phyloP scores from a whole-genome alignment of 148 eudicot genomes.

The Vaccinium darrowii region DNA sequence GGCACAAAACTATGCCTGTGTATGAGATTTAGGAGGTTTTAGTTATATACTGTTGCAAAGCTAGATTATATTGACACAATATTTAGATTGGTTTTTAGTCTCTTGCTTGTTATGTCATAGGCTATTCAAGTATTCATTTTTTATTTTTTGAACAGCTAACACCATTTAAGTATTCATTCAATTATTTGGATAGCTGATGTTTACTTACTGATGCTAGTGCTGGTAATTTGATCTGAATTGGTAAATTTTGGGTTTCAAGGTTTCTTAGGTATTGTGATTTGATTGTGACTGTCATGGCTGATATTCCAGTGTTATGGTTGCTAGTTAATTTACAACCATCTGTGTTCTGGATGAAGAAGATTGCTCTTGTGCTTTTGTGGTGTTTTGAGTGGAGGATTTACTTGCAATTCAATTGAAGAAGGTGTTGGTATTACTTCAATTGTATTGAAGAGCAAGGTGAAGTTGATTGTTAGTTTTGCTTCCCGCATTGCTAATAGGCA shows the following conservation, averaged over 20 bases:
- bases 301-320: neutral
- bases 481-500: neutral
- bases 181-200: neutral
- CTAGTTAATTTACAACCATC: too few relatives aligned
- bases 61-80: too few relatives aligned
- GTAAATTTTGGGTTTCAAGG: neutral
- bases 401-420: neutral
- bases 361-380: neutral
- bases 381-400: neutral
- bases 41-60: too few relatives aligned
- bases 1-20: too few relatives aligned
- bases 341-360: neutral
- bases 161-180: too few relatives aligned
- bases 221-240: neutral
- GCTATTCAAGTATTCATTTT: neutral
- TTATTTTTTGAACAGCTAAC: too few relatives aligned
- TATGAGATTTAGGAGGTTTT: too few relatives aligned
- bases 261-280: neutral
- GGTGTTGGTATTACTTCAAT: neutral
- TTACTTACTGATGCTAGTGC: neutral
- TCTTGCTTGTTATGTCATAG: too few relatives aligned
- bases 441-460: too few relatives aligned
- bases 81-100: neutral
- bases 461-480: too few relatives aligned
- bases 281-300: neutral